Evolutionary conservation across 768 basidiomycete genomes (phyloP).

Genomic region (Postia placenta): DNA sequence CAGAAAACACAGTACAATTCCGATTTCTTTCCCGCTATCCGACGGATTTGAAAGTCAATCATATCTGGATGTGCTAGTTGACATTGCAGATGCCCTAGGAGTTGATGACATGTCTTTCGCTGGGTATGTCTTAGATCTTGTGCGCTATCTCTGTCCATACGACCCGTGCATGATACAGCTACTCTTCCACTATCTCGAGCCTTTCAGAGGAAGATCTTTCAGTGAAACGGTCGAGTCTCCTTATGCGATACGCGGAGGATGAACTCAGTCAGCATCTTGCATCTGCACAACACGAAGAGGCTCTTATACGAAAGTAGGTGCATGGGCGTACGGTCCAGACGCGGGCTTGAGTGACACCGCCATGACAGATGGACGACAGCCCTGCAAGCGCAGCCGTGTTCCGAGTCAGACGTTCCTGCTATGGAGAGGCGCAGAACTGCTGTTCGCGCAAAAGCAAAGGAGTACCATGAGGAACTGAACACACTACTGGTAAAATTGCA

Average conservation of each 20-base stretch:
- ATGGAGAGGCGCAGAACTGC: slow-evolving; percentile 36
- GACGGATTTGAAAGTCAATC: neutral
- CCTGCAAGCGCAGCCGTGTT: slow-evolving; percentile 18
- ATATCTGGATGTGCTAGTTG: slow-evolving; percentile 3
- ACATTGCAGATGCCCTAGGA: slow-evolving; percentile 12
- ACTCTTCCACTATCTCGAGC: slow-evolving; percentile 29
- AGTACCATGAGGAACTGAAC: slow-evolving; percentile 38
- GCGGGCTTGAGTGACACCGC: neutral
- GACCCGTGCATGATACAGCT: slow-evolving; percentile 22
- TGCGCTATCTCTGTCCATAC: neutral
- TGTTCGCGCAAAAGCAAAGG: slow-evolving; percentile 40
- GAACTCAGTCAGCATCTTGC: slow-evolving; percentile 32
- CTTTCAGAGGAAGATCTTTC: slow-evolving; percentile 28
- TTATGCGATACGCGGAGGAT: slow-evolving; percentile 29
- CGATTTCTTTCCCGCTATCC: neutral
- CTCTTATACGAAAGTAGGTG: slow-evolving; percentile 33
- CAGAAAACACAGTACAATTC: neutral
- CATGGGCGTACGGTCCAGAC: neutral
- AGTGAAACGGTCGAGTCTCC: slow-evolving; percentile 27
- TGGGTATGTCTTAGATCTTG: neutral
- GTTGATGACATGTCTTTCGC: slow-evolving; percentile 13
- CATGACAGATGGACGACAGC: slow-evolving; percentile 30
- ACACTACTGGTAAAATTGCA: slow-evolving; percentile 23
- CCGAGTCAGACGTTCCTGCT: slow-evolving; percentile 23
- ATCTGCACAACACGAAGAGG: slow-evolving; percentile 29